Percentiles rank a stretch among this genome's conserved stretches.
Conservation (phyloP, 176 grass and related monocot genomes). For the Ensete ventricosum region DNA sequence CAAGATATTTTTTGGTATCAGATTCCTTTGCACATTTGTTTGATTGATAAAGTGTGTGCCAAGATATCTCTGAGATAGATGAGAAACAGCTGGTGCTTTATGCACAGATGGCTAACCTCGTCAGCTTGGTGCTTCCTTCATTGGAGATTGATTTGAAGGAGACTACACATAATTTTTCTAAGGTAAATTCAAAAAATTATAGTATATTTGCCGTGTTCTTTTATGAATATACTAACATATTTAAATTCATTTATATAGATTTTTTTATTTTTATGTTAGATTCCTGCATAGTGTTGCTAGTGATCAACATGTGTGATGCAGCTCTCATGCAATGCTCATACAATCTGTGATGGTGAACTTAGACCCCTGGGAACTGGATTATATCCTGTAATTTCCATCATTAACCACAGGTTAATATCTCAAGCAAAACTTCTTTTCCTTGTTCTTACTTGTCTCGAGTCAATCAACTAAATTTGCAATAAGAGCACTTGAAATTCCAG, state of each 20-base stretch:
- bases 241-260: background rate
- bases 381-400: slow-evolving; percentile 88
- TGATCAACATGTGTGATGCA: slow-evolving; percentile 29
- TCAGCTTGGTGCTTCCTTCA: slow-evolving; percentile 59
- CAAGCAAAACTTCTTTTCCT: slow-evolving; percentile 2
- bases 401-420: slow-evolving; percentile 74
- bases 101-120: slow-evolving; percentile 91
- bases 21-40: background rate
- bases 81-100: slow-evolving; percentile 73
- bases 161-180: slow-evolving; percentile 65
- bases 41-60: slow-evolving; percentile 25
- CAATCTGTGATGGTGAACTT: slow-evolving; percentile 88
- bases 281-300: slow-evolving; percentile 10
- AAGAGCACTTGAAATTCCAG: slow-evolving; percentile 34
- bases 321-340: slow-evolving; percentile 93
- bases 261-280: slow-evolving; percentile 10
- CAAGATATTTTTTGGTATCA: background rate
- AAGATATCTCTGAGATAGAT: slow-evolving; percentile 68
- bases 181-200: slow-evolving; percentile 40
- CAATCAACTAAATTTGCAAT: slow-evolving; percentile 17
- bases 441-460: background rate
- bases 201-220: background rate
- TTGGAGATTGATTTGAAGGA: slow-evolving; percentile 68
- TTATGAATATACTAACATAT: no score
- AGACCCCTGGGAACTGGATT: slow-evolving; percentile 76